Base-by-base conservation (phyloP, 2,329 filamentous ascomycete species). In the Aspergillus ruber region DNA sequence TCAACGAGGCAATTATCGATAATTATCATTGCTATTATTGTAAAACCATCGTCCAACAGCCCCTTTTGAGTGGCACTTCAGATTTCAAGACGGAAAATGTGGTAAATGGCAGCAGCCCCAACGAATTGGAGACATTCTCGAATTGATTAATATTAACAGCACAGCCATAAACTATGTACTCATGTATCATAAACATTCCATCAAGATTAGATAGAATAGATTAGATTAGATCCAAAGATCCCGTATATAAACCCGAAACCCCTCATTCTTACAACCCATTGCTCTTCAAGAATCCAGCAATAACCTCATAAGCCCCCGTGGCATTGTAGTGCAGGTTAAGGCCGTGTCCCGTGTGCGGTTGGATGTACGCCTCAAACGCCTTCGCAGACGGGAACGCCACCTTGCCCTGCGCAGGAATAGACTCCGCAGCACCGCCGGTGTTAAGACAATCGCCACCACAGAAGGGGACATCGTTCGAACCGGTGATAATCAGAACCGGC, bases 311-410 rank as follows among this genome's bases (percentile, higher is more conserved):
- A 13, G 53, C 55, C 6, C 33, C 59, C 2, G 56, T 59, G 12
- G 58, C 56, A 44, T 61, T 62, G 17, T 60, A 51, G 33, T 63
- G 62, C 47, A 64, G 20, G 42, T 62, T 59, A n/a, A 65, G 50
- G 4, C 55, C 59, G 50, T 65, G 62, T 4, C 59, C 60, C 32
- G 53, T 56, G 20, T 56, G 44, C 7, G 58, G 58, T 17, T 62
- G 56, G 3, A 65, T 50, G 38, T 57, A 56, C 6, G 56, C 53
- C 42, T 56, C 47, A 41, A 64, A 58, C 20, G 47, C 46, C 8
- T 48, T 56, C 46, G 50, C 53, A 18, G 10, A 12, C 15, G 36
- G 36, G 17, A 39, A 39, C 27, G 55, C 52, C 15, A 45, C 40
- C 36, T 56, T 44, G 13, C 50, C 49, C 8, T 36, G 49, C 10